Evolutionary conservation across 1,284 basidiomycete genomes (phyloP).

Genomic region (Ganoderma boninense): DNA sequence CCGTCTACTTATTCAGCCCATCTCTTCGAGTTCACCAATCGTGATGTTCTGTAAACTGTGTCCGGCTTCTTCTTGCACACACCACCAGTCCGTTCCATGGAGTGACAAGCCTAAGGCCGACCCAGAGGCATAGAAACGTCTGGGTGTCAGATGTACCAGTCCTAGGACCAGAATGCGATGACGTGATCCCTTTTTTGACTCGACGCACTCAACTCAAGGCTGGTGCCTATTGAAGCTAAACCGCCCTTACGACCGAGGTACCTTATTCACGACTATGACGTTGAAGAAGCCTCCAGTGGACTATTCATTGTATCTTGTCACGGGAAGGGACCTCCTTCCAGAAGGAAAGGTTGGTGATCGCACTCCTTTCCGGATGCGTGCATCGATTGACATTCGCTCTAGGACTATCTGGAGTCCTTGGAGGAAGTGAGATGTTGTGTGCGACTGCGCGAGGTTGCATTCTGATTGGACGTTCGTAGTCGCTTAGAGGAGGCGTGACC

Average conservation of each 20-base stretch:
- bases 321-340: conserved; percentile 83
- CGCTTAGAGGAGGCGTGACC: conserved; percentile 87
- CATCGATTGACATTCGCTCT: conserved; percentile 1
- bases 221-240: not conserved
- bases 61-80: not conserved
- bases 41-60: not conserved
- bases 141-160: not conserved
- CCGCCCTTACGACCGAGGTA: not conserved
- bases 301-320: conserved; percentile 89
- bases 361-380: not conserved
- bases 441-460: conserved; percentile 7
- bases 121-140: not conserved
- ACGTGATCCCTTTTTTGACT: conserved; percentile 1
- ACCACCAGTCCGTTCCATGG: not conserved
- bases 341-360: conserved; percentile 68
- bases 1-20: not conserved
- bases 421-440: conserved; percentile 65
- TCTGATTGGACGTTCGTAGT: conserved; percentile 49
- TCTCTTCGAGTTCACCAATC: not conserved
- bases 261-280: conserved; percentile 12
- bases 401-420: conserved; percentile 82
- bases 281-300: conserved; percentile 47
- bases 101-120: not conserved
- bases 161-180: not conserved
- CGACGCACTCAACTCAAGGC: not conserved